Conservation (phyloP, 495 filamentous ascomycete species). For the Xylaria scruposa region DNA sequence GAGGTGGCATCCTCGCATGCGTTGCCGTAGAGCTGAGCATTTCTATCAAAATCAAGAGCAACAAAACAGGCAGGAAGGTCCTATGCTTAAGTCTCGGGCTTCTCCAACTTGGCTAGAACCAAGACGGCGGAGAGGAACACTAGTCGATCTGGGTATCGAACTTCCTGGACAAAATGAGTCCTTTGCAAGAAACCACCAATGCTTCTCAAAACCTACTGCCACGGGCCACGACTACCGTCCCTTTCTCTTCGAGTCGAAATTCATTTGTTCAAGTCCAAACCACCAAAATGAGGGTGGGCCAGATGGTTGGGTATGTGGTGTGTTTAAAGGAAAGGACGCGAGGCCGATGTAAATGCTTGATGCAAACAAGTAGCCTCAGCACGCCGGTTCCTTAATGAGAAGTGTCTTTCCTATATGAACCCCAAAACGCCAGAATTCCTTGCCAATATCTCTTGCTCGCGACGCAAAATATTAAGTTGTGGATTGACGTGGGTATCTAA, state of each 20-base stretch:
- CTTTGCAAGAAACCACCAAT: constrained; percentile 26
- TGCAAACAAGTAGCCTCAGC: constrained; percentile 35
- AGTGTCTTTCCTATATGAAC: constrained; percentile 43
- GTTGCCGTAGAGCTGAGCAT: constrained; percentile 18
- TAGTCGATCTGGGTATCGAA: constrained; percentile 17
- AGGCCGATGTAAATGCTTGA: constrained; percentile 41
- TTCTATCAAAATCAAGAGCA: constrained; percentile 26
- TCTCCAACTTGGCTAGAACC: constrained; percentile 27
- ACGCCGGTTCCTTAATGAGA: constrained; percentile 38
- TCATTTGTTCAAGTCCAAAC: not conserved
- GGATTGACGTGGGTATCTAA: constrained; percentile 45
- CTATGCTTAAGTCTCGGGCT: constrained; percentile 13
- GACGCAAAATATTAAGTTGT: constrained; percentile 35
- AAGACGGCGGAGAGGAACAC: constrained; percentile 19
- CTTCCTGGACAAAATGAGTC: constrained; percentile 26
- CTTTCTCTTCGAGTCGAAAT: not conserved
- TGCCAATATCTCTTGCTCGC: constrained; percentile 38
- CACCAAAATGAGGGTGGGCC: constrained; percentile 20
- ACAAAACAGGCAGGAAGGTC: constrained; percentile 12
- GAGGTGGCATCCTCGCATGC: constrained; percentile 18
- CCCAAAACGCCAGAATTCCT: constrained; percentile 42
- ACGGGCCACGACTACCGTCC: constrained; percentile 29
- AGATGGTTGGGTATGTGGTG: constrained; percentile 40
- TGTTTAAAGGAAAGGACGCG: constrained; percentile 41
- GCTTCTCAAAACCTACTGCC: constrained; percentile 24